Conservation (phyloP, 495 filamentous ascomycete genomes). For the Penicillium malachiteum region DNA sequence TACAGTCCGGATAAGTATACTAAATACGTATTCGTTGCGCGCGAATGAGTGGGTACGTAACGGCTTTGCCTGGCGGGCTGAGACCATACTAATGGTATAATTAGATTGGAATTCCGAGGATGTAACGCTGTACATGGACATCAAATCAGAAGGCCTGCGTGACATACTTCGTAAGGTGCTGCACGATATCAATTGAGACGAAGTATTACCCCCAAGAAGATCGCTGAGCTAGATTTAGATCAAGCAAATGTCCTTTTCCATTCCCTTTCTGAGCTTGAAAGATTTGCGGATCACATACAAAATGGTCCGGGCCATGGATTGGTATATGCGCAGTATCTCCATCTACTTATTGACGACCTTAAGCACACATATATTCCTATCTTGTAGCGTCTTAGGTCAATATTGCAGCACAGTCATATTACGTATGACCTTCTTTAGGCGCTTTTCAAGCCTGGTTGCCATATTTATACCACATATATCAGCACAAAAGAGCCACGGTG, state of each 20-base stretch:
- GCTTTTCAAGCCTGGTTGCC: not conserved
- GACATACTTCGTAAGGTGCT: slow-evolving; percentile 31
- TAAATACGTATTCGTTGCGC: slow-evolving; percentile 26
- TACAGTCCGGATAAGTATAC: slow-evolving; percentile 18
- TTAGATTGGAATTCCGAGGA: slow-evolving; percentile 25
- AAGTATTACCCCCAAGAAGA: slow-evolving; percentile 7
- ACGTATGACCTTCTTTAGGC: not conserved
- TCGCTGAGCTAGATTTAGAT: slow-evolving; percentile 24
- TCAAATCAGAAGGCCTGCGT: slow-evolving; percentile 30
- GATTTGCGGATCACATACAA: slow-evolving; percentile 6
- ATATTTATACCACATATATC: too few species aligned
- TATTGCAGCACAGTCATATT: too few species aligned
- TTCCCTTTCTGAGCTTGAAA: slow-evolving; percentile 32
- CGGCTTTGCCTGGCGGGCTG: slow-evolving; percentile 4
- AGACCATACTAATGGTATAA: slow-evolving; percentile 11
- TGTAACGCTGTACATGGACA: slow-evolving; percentile 23
- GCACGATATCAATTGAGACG: slow-evolving; percentile 23
- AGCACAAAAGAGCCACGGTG: too few species aligned
- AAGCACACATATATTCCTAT: too few species aligned
- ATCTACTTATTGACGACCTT: too few species aligned
- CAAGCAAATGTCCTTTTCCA: slow-evolving; percentile 34
- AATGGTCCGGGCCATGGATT: not conserved
- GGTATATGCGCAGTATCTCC: too few species aligned
- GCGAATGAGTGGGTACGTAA: slow-evolving; percentile 26
- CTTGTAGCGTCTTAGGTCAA: too few species aligned